Percentiles rank a stretch among this genome's conserved stretches.
Evolutionary conservation across 768 basidiomycete genomes (phyloP).

Genomic region (Collybiopsis luxurians): DNA sequence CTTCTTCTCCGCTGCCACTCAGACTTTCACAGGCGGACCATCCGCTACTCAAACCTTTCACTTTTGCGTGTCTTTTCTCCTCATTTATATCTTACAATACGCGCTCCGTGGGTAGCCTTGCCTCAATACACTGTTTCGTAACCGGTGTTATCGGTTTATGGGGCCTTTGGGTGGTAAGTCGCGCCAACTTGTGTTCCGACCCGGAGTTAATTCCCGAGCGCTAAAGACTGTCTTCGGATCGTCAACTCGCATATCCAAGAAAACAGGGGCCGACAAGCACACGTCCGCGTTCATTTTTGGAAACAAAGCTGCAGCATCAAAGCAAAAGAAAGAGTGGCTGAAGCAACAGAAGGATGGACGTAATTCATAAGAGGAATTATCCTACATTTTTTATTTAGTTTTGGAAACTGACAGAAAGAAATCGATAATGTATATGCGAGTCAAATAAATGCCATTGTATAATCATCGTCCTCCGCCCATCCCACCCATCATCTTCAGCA

Average conservation of each 20-base stretch:
- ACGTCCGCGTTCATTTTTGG: constrained; percentile 80
- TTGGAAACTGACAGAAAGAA: too few relatives aligned
- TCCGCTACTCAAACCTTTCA: constrained; percentile 63
- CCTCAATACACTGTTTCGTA: constrained; percentile 47
- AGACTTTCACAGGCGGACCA: constrained; percentile 34
- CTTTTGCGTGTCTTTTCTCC: constrained; percentile 49
- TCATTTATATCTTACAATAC: constrained; percentile 70
- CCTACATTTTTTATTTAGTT: too few relatives aligned
- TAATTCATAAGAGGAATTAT: constrained; percentile 9
- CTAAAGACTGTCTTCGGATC: constrained; percentile 60
- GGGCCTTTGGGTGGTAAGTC: constrained; percentile 71
- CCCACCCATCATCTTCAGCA: constrained; percentile 73
- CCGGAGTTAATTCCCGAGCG: background rate
- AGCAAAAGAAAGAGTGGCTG: constrained; percentile 58
- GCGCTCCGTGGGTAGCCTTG: constrained; percentile 51
- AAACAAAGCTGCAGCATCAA: constrained; percentile 65
- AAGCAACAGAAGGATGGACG: constrained; percentile 30
- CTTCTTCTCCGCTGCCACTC: constrained; percentile 26
- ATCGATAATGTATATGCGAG: background rate
- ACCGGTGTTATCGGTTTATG: constrained; percentile 55
- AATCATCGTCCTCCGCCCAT: constrained; percentile 39
- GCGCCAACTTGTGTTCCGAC: constrained; percentile 9
- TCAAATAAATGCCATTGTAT: background rate
- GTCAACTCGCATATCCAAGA: constrained; percentile 55
- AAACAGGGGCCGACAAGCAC: constrained; percentile 79